These are phyloP conservation scores for Lentinula lateritia DNA, from an alignment of 768 basidiomycete genomes.

Conservation along the genomic window DNA sequence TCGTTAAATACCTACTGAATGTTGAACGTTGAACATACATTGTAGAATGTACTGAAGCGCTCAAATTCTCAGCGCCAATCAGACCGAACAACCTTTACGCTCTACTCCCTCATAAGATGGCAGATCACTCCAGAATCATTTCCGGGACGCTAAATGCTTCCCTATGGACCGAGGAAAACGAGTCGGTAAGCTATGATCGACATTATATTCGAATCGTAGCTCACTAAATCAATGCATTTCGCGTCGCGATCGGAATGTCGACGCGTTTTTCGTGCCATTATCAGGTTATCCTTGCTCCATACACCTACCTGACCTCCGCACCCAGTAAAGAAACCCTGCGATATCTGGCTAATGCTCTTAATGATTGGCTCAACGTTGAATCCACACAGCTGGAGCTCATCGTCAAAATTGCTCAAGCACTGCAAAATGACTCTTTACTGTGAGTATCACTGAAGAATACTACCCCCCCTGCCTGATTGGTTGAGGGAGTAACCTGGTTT, in stretches of 20 bases:
- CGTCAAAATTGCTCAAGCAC: constrained; percentile 80
- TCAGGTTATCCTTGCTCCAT: constrained; percentile 76
- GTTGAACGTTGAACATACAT: background rate
- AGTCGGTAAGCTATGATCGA: background rate
- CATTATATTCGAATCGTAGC: too few species aligned
- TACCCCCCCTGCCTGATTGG: background rate
- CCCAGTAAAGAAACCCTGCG: constrained; percentile 93
- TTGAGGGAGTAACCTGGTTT: background rate
- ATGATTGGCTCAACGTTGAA: constrained; percentile 84
- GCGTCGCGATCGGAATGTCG: too few species aligned
- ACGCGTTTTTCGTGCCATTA: background rate
- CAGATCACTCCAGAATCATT: background rate
- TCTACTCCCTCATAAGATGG: background rate
- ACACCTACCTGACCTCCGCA: constrained; percentile 71
- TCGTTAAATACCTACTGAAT: background rate
- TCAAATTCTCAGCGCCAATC: background rate
- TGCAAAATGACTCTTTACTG: constrained; percentile 93
- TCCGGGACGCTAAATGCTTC: background rate
- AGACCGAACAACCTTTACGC: background rate
- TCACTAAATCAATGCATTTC: too few species aligned
- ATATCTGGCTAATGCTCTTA: constrained; percentile 88
- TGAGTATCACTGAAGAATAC: constrained; percentile 24
- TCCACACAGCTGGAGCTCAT: constrained; percentile 66
- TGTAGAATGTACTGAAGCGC: background rate
- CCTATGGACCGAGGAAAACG: background rate